Base-by-base conservation (phyloP, 176 grass and related monocot species). In the Oropetium thomaeum region DNA sequence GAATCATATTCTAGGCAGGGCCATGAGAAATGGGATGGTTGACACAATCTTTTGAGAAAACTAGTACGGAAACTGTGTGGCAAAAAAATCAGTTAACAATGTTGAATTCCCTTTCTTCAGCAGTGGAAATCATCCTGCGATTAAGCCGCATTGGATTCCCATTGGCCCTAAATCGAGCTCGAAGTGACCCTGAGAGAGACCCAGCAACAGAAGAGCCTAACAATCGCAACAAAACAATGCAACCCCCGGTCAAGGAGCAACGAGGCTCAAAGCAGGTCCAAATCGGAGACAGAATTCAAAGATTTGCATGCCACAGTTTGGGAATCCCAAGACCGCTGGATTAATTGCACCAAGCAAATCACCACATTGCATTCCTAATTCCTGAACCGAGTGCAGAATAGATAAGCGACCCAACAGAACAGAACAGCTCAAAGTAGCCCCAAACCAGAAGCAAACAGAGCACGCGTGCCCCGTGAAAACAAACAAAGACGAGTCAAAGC, bases 21-120 rank as follows among this genome's bases (percentile, higher is more conserved):
- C 37, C 65, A 58, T 38, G 22, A 43, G 47, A 77, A 87, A 77
- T 58, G 47, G 31, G 23, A 39, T 0, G 42, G 22, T 63, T 45
- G 17, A 34, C 2, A 45, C 26, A 22, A 57, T 37, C 35, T 30
- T 5, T 40, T 45, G 2, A 63, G 57, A 15, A 62, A 61, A 58
- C 41, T 61, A 75, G 33, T 4, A 34, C 2, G 49, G 52, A 58
- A 67, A 17, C 19, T 8, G 0, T 40, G 5, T 2, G 25, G 15
- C 39, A 58, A 25, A 16, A 12, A 58, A 41, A 72, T 22, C 26
- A 40, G 38, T 9, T 9, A 32, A 29, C 40, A 33, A 55, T 10
- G 53, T 53, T 30, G 13, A 16, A 76, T 5, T 6, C 60, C 59
- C 40, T 32, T 31, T 16, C 13, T 64, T 40, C 34, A 17, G 2